Percentiles rank a stretch among this genome's conserved stretches.
phyloP scores from a whole-genome alignment of 2,329 filamentous ascomycete genomes.

The Calonectria multiphialidica region DNA sequence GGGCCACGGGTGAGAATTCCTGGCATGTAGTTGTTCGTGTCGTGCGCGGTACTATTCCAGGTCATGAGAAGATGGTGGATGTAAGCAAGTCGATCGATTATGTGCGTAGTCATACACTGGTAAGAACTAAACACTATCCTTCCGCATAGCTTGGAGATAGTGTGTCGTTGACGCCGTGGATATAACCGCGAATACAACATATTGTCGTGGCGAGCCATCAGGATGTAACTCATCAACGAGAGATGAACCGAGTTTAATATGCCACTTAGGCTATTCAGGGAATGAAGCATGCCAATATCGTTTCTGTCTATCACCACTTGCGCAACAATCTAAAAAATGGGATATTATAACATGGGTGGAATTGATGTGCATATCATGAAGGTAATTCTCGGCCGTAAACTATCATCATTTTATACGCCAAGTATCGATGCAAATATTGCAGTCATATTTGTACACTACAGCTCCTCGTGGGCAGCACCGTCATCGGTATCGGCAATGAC shows the following conservation, averaged over 20 bases:
- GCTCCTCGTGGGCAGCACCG: slow-evolving; percentile 69
- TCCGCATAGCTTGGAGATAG: too few species aligned
- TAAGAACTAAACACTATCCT: neutral
- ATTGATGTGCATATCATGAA: slow-evolving; percentile 8
- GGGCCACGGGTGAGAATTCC: neutral
- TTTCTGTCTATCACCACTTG: neutral
- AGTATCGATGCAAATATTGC: slow-evolving; percentile 27
- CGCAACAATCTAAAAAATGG: neutral
- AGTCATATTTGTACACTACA: slow-evolving; percentile 52
- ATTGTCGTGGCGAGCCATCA: too few species aligned
- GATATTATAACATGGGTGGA: too few species aligned
- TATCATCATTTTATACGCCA: slow-evolving; percentile 2
- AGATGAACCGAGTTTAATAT: neutral
- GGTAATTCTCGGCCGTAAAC: slow-evolving; percentile 1
- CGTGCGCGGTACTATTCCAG: too few species aligned
- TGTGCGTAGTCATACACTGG: neutral
- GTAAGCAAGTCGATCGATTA: too few species aligned
- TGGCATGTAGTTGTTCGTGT: neutral
- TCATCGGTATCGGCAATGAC: slow-evolving; percentile 67
- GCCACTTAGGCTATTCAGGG: neutral
- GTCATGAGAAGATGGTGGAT: neutral
- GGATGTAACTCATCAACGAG: too few species aligned
- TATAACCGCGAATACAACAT: neutral
- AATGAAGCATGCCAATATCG: neutral
- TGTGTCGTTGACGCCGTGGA: neutral